A percentile compares a stretch with the other conserved stretches of the same genome.
phyloP scores from a whole-genome alignment of 805 yeast genomes.

The Candida namnaoensis region DNA sequence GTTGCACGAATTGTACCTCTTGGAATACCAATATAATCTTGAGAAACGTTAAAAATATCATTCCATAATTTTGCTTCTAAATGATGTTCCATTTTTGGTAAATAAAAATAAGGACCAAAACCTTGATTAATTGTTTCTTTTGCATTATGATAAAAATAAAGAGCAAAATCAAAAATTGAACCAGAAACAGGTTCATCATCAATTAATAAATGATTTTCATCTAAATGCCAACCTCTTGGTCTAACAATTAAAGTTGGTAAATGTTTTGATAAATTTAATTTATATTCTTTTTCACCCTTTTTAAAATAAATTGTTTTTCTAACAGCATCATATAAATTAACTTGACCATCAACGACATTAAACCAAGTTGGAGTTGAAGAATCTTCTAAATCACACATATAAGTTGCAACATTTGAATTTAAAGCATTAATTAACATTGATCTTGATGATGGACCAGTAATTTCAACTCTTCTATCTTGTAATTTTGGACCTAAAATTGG shows the following conservation, averaged over 20 bases:
- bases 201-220: constrained; percentile 59
- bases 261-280: constrained; percentile 31
- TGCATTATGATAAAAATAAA: constrained; percentile 73
- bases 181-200: constrained; percentile 76
- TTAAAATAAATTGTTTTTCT: constrained; percentile 55
- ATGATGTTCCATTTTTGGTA: constrained; percentile 85
- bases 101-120: constrained; percentile 72
- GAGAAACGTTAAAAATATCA: constrained; percentile 68
- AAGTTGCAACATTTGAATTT: constrained; percentile 71
- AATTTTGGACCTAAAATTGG: constrained; percentile 65
- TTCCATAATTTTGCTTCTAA: constrained; percentile 80
- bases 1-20: constrained; percentile 80
- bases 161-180: constrained; percentile 71
- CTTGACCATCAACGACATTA: constrained; percentile 75
- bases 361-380: constrained; percentile 81
- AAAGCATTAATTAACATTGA: constrained; percentile 79
- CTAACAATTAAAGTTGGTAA: constrained; percentile 75
- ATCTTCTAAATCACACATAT: constrained; percentile 84
- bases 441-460: constrained; percentile 81
- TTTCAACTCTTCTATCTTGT: constrained; percentile 69
- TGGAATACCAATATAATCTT: constrained; percentile 58
- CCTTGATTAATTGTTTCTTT: constrained; percentile 51
- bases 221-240: constrained; percentile 88
- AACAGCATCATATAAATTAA: constrained; percentile 67
- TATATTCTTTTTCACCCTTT: constrained; percentile 28